Evolutionary conservation across 306 rosid species (phyloP).

Genomic region (Fragaria nilgerrensis): DNA sequence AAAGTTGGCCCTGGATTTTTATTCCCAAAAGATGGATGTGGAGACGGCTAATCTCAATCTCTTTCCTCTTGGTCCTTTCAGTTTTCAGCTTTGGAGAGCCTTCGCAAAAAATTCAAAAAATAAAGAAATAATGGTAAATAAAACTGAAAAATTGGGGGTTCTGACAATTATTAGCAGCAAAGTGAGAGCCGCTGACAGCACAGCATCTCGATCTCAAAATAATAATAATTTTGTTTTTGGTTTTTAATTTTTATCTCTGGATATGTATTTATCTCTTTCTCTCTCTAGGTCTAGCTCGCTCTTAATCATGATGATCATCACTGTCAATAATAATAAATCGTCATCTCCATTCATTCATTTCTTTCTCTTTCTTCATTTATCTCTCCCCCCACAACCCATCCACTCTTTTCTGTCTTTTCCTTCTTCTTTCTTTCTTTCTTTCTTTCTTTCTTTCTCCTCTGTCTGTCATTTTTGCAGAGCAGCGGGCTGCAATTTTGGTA

Average conservation of each 20-base stretch:
- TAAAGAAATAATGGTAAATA: not conserved
- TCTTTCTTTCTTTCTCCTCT: not conserved
- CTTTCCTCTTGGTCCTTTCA: not conserved
- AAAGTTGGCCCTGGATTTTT: conserved; percentile 17
- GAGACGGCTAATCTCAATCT: not conserved
- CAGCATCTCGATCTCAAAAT: conserved; percentile 24
- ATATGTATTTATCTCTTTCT: not conserved
- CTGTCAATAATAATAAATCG: conserved; percentile 6
- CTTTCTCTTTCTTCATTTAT: conserved; percentile 28
- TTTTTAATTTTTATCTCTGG: too few relatives aligned
- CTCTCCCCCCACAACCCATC: conserved; percentile 33
- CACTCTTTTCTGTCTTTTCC: conserved; percentile 13
- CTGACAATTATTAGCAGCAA: conserved; percentile 43
- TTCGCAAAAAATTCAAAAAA: too few relatives aligned
- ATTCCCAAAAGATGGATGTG: conserved; percentile 16
- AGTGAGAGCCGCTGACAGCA: conserved; percentile 49
- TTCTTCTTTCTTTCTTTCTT: not conserved
- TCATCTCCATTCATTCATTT: conserved; percentile 35
- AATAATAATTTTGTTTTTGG: not conserved
- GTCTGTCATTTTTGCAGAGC: conserved; percentile 21
- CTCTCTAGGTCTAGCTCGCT: conserved; percentile 28
- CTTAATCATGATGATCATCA: conserved; percentile 32
- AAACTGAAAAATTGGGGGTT: not conserved
- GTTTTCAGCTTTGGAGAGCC: not conserved
- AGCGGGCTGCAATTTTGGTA: conserved; percentile 20